Percentiles rank a stretch among this genome's conserved stretches.
Conservation (phyloP, 495 filamentous ascomycete genomes). For the Penicillium cinerascens region DNA sequence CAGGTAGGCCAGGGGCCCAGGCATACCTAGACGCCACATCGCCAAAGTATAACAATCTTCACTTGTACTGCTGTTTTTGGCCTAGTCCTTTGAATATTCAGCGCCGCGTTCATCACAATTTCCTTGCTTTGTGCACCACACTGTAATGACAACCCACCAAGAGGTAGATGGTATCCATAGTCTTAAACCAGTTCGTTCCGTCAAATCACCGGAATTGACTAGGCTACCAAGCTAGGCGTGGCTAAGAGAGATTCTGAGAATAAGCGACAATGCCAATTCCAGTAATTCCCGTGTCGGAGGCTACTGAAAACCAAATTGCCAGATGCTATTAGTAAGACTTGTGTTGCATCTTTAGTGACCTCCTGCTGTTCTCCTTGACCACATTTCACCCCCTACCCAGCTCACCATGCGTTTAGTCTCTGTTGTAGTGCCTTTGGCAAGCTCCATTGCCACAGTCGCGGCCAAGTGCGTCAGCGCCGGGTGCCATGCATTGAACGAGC, state of each 20-base stretch:
- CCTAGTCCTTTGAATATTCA: neutral
- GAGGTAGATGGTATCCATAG: constrained; percentile 10
- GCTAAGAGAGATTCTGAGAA: neutral
- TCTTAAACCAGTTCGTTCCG: constrained; percentile 1
- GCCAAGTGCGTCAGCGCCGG: constrained; percentile 8
- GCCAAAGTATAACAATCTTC: too few relatives aligned
- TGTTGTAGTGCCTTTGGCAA: constrained; percentile 20
- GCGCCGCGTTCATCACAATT: constrained; percentile 7
- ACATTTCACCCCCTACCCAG: neutral
- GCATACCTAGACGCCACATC: too few relatives aligned
- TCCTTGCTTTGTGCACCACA: constrained; percentile 2
- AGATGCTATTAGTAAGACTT: too few relatives aligned
- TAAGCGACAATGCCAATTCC: constrained; percentile 8
- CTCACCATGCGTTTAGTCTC: constrained; percentile 22
- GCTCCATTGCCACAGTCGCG: constrained; percentile 4
- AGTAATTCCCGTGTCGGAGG: neutral
- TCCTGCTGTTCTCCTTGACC: too few relatives aligned
- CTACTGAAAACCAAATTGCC: too few relatives aligned
- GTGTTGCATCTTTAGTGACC: too few relatives aligned
- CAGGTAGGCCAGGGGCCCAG: too few relatives aligned
- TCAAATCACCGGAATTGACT: constrained; percentile 4
- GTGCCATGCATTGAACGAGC: constrained; percentile 18
- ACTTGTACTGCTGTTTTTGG: too few relatives aligned
- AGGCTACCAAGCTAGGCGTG: neutral
- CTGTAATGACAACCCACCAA: constrained; percentile 3